phyloP scores from a whole-genome alignment of 345 rosid genomes.

The Moricandia moricandioides region DNA sequence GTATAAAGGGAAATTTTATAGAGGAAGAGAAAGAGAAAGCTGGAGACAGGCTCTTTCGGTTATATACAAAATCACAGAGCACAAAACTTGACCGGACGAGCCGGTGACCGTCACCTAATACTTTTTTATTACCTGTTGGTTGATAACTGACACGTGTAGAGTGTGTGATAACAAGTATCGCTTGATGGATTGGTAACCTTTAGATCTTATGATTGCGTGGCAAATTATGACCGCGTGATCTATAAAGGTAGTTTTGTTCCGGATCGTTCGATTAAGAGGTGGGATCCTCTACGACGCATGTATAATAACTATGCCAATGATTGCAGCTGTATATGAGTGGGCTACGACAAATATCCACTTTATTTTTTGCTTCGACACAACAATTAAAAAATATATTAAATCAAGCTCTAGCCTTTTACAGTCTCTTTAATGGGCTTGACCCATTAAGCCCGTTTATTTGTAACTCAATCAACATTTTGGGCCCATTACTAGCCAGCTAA shows the following conservation, averaged over 20 bases:
- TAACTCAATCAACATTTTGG: no score
- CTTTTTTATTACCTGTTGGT: conserved; percentile 5
- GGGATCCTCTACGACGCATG: conserved; percentile 15
- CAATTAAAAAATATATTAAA: not conserved
- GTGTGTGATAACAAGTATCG: not conserved
- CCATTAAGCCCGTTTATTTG: no score
- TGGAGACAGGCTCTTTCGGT: not conserved
- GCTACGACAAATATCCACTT: conserved; percentile 31
- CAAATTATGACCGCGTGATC: not conserved
- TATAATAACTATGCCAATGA: conserved; percentile 17
- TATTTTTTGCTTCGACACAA: conserved; percentile 2
- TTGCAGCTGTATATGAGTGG: conserved; percentile 34
- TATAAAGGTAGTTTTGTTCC: not conserved
- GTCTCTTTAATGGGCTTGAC: not conserved
- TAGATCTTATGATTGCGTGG: conserved; percentile 16
- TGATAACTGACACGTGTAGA: conserved; percentile 29
- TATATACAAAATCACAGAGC: conserved; percentile 2
- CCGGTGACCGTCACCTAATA: conserved; percentile 17
- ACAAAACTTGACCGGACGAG: conserved; percentile 19
- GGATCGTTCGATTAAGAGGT: conserved; percentile 22
- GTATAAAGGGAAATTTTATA: conserved; percentile 10
- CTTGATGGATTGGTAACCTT: conserved; percentile 6
- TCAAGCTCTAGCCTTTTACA: not conserved
- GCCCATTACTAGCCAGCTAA: no score
- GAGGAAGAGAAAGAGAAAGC: not conserved